These are phyloP conservation scores for Penicillium desertorum DNA, from an alignment of 495 filamentous ascomycete genomes.

Conservation along the genomic window DNA sequence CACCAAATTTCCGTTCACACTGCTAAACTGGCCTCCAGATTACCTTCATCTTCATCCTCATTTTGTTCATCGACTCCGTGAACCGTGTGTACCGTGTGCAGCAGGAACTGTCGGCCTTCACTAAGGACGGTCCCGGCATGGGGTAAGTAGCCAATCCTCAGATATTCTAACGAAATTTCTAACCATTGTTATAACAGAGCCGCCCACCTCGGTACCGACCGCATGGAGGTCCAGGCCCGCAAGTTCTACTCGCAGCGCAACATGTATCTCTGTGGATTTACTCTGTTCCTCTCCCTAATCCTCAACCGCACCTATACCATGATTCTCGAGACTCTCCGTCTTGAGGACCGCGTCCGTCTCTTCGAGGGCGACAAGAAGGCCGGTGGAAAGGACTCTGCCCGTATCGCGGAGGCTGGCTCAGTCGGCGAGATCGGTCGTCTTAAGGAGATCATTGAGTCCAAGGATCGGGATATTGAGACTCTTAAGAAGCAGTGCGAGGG, in stretches of 20 bases:
- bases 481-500: conserved; percentile 85
- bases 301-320: conserved; percentile 98
- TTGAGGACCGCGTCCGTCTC: conserved; percentile 88
- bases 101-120: conserved; percentile 69
- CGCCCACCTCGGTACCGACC: conserved; percentile 78
- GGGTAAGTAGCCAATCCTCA: conserved; percentile 34
- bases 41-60: conserved; percentile 96
- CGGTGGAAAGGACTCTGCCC: conserved; percentile 66
- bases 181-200: conserved; percentile 47
- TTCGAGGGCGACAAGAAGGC: conserved; percentile 76
- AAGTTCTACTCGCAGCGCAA: conserved; percentile 99
- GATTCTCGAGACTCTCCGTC: conserved; percentile 90
- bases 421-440: conserved; percentile 72
- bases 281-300: conserved; percentile 96
- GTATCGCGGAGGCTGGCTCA: conserved; percentile 62
- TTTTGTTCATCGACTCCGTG: conserved; percentile 97
- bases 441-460: conserved; percentile 67
- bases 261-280: conserved; percentile 99
- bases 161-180: neutral
- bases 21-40: conserved; percentile 58
- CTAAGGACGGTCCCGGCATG: conserved; percentile 47
- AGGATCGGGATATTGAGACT: conserved; percentile 72
- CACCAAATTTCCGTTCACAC: neutral
- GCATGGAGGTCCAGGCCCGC: conserved; percentile 96
- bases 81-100: conserved; percentile 98